Percentiles rank a stretch among this genome's conserved stretches.
These are phyloP conservation scores for Camellia japonica DNA, from an alignment of 148 eudicot genomes.

Conservation along the genomic window DNA sequence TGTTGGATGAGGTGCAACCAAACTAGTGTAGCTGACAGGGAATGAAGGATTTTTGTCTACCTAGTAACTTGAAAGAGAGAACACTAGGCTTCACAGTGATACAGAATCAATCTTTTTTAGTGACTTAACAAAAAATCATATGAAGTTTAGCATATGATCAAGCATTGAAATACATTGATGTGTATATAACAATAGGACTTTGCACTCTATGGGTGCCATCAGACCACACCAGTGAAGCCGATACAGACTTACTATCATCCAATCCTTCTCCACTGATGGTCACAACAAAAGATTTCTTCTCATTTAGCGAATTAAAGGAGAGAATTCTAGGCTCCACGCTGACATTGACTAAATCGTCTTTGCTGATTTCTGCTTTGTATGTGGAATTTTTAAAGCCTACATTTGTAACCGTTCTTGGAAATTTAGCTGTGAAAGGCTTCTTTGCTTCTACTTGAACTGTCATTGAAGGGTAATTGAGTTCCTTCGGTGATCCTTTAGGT, in stretches of 20 bases:
- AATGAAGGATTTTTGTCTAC: too few species aligned
- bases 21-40: background rate
- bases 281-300: conserved; percentile 35
- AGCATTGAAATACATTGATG: background rate
- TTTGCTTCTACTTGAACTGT: conserved; percentile 1
- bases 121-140: too few species aligned
- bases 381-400: conserved; percentile 49
- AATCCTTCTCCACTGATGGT: conserved; percentile 21
- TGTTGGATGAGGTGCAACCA: background rate
- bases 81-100: too few species aligned
- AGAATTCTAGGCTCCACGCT: conserved; percentile 38
- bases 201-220: conserved; percentile 53
- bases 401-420: conserved; percentile 52
- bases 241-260: background rate
- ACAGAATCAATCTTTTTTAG: too few species aligned
- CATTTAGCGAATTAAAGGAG: conserved; percentile 31
- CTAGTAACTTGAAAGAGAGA: too few species aligned
- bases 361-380: conserved; percentile 30
- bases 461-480: conserved; percentile 66
- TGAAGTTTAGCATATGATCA: too few species aligned
- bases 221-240: conserved; percentile 45
- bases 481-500: conserved; percentile 11
- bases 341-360: background rate
- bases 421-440: conserved; percentile 6
- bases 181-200: conserved; percentile 42